These are phyloP conservation scores for Lophium mytilinum DNA, from an alignment of 495 filamentous ascomycete species.

Conservation along the genomic window DNA sequence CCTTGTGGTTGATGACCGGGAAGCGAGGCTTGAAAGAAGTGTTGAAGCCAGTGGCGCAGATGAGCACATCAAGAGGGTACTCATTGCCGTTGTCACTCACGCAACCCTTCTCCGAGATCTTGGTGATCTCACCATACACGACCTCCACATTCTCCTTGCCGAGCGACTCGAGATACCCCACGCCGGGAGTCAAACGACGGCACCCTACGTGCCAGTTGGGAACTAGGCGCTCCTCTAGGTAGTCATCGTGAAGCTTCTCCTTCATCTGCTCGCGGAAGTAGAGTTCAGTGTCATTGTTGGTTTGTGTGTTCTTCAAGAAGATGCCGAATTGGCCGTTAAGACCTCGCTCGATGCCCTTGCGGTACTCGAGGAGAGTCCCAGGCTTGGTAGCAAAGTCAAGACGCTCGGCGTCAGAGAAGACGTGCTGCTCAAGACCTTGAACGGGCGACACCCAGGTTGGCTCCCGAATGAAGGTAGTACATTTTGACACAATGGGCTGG, in stretches of 20 bases:
- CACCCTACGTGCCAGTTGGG: conserved; percentile 25
- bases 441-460: conserved; percentile 33
- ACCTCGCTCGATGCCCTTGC: conserved; percentile 26
- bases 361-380: conserved; percentile 15
- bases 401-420: conserved; percentile 32
- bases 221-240: conserved; percentile 23
- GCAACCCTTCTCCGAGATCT: conserved; percentile 23
- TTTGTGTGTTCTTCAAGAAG: conserved; percentile 35
- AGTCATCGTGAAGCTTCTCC: conserved; percentile 36
- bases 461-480: conserved; percentile 32
- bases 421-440: conserved; percentile 34
- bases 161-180: conserved; percentile 31
- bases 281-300: conserved; percentile 32
- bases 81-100: conserved; percentile 25
- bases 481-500: conserved; percentile 15
- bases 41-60: conserved; percentile 47
- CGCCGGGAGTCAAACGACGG: conserved; percentile 27
- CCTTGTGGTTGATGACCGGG: conserved; percentile 36
- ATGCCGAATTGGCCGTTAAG: conserved; percentile 42
- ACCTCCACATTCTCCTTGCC: conserved; percentile 27
- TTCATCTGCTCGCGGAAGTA: conserved; percentile 34
- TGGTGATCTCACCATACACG: conserved; percentile 26
- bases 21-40: conserved; percentile 44
- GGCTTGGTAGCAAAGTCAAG: conserved; percentile 29
- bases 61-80: conserved; percentile 29